phyloP scores from a whole-genome alignment of 768 basidiomycete species.

The Leccinum disarticulatum region DNA sequence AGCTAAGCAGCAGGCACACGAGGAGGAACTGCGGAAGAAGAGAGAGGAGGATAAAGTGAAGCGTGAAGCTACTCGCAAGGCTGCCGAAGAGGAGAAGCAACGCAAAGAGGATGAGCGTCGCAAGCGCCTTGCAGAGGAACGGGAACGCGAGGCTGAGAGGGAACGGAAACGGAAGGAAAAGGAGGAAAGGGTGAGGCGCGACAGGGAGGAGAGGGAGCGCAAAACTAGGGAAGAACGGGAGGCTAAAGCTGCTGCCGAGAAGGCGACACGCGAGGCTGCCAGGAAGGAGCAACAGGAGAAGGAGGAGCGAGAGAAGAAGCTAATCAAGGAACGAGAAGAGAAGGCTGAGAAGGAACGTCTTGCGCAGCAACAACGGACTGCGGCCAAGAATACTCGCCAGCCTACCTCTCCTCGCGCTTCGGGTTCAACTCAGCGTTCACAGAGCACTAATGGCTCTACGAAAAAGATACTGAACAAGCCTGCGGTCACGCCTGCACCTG shows the following conservation, averaged over 20 bases:
- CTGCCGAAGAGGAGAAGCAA: slow-evolving; percentile 78
- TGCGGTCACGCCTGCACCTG: slow-evolving; percentile 28
- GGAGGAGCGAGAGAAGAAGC: slow-evolving; percentile 66
- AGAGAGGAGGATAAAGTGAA: slow-evolving; percentile 84
- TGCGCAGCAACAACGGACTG: slow-evolving; percentile 51
- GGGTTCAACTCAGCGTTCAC: slow-evolving; percentile 48
- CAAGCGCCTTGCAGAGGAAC: slow-evolving; percentile 74
- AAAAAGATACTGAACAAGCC: slow-evolving; percentile 67
- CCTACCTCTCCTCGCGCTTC: slow-evolving; percentile 54
- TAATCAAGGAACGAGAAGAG: slow-evolving; percentile 63
- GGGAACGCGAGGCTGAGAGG: slow-evolving; percentile 74
- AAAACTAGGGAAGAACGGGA: slow-evolving; percentile 66
- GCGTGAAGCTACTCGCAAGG: slow-evolving; percentile 74
- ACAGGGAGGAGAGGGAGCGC: slow-evolving; percentile 64
- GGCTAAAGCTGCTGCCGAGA: slow-evolving; percentile 50
- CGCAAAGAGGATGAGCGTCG: slow-evolving; percentile 84
- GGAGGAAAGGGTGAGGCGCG: slow-evolving; percentile 58
- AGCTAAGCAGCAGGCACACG: slow-evolving; percentile 72
- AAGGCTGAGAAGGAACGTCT: slow-evolving; percentile 49
- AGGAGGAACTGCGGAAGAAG: slow-evolving; percentile 78
- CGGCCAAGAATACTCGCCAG: slow-evolving; percentile 45
- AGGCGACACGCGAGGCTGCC: slow-evolving; percentile 40
- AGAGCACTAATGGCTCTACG: slow-evolving; percentile 44
- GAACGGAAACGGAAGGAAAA: slow-evolving; percentile 73
- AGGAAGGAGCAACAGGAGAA: slow-evolving; percentile 52